Percentiles rank a stretch among this genome's conserved stretches.
phyloP scores from a whole-genome alignment of 2,329 filamentous ascomycete species.

The Alternaria triticina region DNA sequence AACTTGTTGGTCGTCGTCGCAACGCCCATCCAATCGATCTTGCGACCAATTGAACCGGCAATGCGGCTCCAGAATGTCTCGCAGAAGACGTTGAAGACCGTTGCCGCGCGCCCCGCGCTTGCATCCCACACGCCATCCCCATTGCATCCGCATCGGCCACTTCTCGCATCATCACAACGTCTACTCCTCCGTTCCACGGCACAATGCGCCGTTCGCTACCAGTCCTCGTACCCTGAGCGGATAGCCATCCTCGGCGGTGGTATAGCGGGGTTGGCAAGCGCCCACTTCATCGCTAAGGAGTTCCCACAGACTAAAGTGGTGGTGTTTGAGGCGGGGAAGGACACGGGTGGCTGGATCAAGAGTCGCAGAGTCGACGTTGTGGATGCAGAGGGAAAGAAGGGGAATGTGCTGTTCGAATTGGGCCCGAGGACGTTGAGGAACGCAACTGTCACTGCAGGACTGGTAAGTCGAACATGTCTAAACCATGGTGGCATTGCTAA shows the following conservation, averaged over 20 bases:
- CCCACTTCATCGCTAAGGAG: conserved; percentile 74
- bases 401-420: conserved; percentile 75
- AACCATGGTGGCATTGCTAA: conserved; percentile 8
- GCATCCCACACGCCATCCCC: conserved; percentile 22
- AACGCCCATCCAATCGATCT: not conserved
- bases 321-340: conserved; percentile 74
- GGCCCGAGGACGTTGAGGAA: conserved; percentile 81
- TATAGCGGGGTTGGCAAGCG: conserved; percentile 59
- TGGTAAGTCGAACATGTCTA: conserved; percentile 61
- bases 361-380: conserved; percentile 68
- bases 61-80: conserved; percentile 47
- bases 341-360: conserved; percentile 83
- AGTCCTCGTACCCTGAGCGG: conserved; percentile 40
- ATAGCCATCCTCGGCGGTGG: conserved; percentile 61
- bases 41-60: conserved; percentile 34
- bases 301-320: conserved; percentile 76
- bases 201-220: conserved; percentile 20
- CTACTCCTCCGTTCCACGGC: conserved; percentile 7
- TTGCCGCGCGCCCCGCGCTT: conserved; percentile 25
- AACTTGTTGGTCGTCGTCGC: conserved; percentile 6
- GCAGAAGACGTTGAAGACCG: conserved; percentile 40
- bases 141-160: conserved; percentile 9
- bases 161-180: conserved; percentile 22
- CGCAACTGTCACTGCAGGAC: conserved; percentile 70
- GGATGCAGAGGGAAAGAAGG: conserved; percentile 52